phyloP scores from a whole-genome alignment of 2,329 filamentous ascomycete genomes.

The Diaporthe destruens region DNA sequence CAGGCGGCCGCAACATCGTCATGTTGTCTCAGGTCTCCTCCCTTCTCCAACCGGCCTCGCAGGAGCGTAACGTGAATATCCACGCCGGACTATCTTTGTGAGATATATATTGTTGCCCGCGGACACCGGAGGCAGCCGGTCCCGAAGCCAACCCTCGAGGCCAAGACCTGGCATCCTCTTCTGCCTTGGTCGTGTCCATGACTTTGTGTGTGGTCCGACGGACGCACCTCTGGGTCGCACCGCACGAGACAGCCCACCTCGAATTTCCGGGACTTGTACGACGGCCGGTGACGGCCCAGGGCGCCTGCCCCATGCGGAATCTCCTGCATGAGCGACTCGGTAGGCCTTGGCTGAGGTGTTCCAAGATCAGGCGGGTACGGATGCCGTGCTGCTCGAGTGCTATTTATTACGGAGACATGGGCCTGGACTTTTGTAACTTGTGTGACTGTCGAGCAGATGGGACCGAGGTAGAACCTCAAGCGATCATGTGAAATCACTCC shows the following conservation, averaged over 20 bases:
- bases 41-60: background rate
- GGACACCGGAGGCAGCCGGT: background rate
- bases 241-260: background rate
- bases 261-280: constrained; percentile 5
- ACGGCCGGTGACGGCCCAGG: background rate
- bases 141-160: background rate
- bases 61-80: background rate
- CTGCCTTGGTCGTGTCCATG: too few species aligned
- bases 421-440: background rate
- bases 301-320: constrained; percentile 7
- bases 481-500: constrained; percentile 3
- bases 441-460: background rate
- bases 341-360: background rate
- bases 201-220: background rate
- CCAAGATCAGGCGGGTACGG: background rate
- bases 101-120: background rate
- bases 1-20: constrained; percentile 9
- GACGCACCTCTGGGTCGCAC: constrained; percentile 6
- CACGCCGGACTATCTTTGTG: background rate
- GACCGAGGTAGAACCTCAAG: background rate
- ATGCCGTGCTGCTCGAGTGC: background rate
- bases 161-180: too few species aligned
- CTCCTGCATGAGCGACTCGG: background rate
- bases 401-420: constrained; percentile 2
- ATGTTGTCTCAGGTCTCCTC: background rate